Evolutionary conservation across 2,329 filamentous ascomycete genomes (phyloP), one percentile per base, ranked within the genome.

Genomic region (Stagonosporopsis tanaceti): DNA sequence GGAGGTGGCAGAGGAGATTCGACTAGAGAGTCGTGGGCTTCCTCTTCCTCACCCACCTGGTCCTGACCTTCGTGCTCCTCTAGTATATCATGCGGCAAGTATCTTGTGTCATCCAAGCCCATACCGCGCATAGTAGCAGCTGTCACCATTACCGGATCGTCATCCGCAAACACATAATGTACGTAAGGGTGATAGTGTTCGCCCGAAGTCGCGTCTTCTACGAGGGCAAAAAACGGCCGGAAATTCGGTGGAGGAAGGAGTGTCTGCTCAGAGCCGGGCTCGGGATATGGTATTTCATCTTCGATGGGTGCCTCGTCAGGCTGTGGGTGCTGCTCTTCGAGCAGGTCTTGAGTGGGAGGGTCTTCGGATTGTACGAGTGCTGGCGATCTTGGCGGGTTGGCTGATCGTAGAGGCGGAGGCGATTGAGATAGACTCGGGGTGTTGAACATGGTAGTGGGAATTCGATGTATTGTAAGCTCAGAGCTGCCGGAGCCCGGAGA

Each of bases 121-220:
- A 88, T 73, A 20, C 82, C 81, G 32, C 82, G 80, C 57, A 88
- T 76, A 5, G 84, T 83, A 2, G 90, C 88, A 35, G 87, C 83
- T 1, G 90, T 90, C 35, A 96, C 81, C 41, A 90, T 80, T 44
- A 93, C 90, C 2, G 88, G 85, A 71, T 97, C 93, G 77, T 98
- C 95, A 76, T 98, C 93, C 66, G 87, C 86, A 80, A 99, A 98
- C 70, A 98, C 85, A 79, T 98, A 98, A 79, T 94, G 92, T 1
- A 97, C 87, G 50, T 86, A 87, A 1, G 94, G 95, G 74, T 98
- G 93, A 68, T 92, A 84, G 60, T 92, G 90, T 42, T 91, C 86
- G 67, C 87, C 84, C 8, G 86, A 88, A n/a, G 86, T 84, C 11
- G 84, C 79, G 75, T 97, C 93, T 71, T 91, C 87, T 63, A 98